phyloP scores from a whole-genome alignment of 495 filamentous ascomycete genomes.

The Annulohypoxylon moriforme region DNA sequence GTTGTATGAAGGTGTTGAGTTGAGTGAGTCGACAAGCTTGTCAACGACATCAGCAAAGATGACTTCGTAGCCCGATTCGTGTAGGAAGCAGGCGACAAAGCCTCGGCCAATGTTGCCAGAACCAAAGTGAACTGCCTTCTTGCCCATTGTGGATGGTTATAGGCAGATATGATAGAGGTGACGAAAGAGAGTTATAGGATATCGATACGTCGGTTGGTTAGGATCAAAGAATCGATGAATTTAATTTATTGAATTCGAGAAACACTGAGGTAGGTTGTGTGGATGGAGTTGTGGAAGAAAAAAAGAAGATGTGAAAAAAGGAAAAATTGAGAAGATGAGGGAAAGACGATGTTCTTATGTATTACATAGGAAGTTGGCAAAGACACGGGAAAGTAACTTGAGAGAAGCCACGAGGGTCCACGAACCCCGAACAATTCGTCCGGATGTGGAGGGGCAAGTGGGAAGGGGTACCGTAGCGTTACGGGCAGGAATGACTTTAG shows the following conservation, averaged over 20 bases:
- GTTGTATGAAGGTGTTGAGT: constrained; percentile 79
- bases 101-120: constrained; percentile 87
- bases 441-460: constrained; percentile 37
- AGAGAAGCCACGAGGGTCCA: constrained; percentile 39
- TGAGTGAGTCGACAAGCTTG: constrained; percentile 77
- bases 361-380: constrained; percentile 30
- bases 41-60: constrained; percentile 95
- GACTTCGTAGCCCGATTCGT: constrained; percentile 89
- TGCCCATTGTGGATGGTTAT: constrained; percentile 61
- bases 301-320: constrained; percentile 8
- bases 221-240: constrained; percentile 3
- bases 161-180: neutral
- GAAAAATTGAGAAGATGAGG: neutral
- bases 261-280: constrained; percentile 13
- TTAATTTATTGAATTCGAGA: constrained; percentile 1
- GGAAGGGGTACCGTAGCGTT: constrained; percentile 27
- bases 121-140: constrained; percentile 92
- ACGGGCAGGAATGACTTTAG: constrained; percentile 30
- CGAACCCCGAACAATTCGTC: constrained; percentile 39
- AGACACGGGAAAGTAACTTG: constrained; percentile 15
- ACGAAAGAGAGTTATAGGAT: neutral
- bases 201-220: neutral
- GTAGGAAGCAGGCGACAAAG: constrained; percentile 75
- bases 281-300: constrained; percentile 13
- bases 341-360: constrained; percentile 36